A percentile compares a stretch with the other conserved stretches of the same genome.
phyloP scores from a whole-genome alignment of 805 yeast species.

The Candida gorgasii region DNA sequence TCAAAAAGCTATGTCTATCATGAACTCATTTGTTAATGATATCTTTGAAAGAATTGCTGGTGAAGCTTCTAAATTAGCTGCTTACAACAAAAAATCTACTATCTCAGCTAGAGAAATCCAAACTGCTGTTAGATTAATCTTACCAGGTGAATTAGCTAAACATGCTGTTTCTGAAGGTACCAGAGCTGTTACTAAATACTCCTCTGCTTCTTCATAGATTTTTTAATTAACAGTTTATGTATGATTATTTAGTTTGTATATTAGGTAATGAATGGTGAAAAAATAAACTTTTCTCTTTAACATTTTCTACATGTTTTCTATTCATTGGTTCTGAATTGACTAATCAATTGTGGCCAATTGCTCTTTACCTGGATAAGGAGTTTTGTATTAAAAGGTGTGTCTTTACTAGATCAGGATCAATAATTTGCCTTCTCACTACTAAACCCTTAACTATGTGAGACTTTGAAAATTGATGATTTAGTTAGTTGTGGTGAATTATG shows the following conservation, averaged over 20 bases:
- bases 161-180: conserved; percentile 99
- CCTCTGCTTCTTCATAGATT: conserved; percentile 55
- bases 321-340: neutral
- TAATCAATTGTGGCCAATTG: neutral
- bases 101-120: conserved; percentile 98
- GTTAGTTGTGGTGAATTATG: too few relatives aligned
- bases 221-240: conserved; percentile 8
- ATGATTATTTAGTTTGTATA: conserved; percentile 12
- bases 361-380: neutral
- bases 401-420: neutral
- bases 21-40: conserved; percentile 98
- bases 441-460: too few relatives aligned
- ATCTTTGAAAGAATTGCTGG: conserved; percentile 97
- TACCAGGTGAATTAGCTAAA: conserved; percentile 98
- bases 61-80: conserved; percentile 98
- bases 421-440: neutral
- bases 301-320: neutral
- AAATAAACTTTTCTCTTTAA: neutral
- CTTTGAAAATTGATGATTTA: too few relatives aligned
- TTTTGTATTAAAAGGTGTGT: neutral
- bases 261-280: conserved; percentile 13
- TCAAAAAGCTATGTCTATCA: conserved; percentile 97
- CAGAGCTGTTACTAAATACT: conserved; percentile 95
- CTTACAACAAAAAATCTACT: conserved; percentile 97
- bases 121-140: conserved; percentile 96